Percentiles rank a stretch among this genome's conserved stretches.
Conservation (phyloP, 2,329 filamentous ascomycete species). For the Zasmidium citrigriseum region DNA sequence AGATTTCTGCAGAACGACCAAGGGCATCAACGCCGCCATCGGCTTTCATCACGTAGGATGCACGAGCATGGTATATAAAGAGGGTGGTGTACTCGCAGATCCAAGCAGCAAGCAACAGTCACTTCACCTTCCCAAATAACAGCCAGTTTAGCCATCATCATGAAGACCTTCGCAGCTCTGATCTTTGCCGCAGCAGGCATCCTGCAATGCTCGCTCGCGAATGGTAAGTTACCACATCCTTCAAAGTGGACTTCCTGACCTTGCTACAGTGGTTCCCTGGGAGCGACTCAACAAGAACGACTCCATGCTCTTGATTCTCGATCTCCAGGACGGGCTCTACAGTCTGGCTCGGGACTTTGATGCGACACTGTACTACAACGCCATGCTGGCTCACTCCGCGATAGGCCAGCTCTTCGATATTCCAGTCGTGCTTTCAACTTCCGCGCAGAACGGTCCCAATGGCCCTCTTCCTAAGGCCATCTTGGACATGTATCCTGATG, state of each 20-base stretch:
- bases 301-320: slow-evolving; percentile 56
- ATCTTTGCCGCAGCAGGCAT: slow-evolving; percentile 14
- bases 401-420: slow-evolving; percentile 67
- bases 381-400: slow-evolving; percentile 67
- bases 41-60: no score
- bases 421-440: slow-evolving; percentile 70
- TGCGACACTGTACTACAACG: slow-evolving; percentile 64
- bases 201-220: slow-evolving; percentile 7
- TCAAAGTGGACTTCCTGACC: not conserved
- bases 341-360: slow-evolving; percentile 66
- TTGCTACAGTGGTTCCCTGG: slow-evolving; percentile 23
- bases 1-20: not conserved
- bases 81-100: not conserved
- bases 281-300: slow-evolving; percentile 46
- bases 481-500: slow-evolving; percentile 58
- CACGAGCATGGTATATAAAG: no score
- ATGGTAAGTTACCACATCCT: slow-evolving; percentile 9
- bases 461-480: slow-evolving; percentile 71
- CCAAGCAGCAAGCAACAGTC: not conserved
- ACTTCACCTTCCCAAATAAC: no score
- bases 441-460: slow-evolving; percentile 68
- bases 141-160: slow-evolving; percentile 1
- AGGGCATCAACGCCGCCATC: no score
- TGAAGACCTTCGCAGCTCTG: slow-evolving; percentile 12
- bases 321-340: slow-evolving; percentile 62